phyloP scores from a whole-genome alignment of 768 basidiomycete species.

The Boletus reticulatus region DNA sequence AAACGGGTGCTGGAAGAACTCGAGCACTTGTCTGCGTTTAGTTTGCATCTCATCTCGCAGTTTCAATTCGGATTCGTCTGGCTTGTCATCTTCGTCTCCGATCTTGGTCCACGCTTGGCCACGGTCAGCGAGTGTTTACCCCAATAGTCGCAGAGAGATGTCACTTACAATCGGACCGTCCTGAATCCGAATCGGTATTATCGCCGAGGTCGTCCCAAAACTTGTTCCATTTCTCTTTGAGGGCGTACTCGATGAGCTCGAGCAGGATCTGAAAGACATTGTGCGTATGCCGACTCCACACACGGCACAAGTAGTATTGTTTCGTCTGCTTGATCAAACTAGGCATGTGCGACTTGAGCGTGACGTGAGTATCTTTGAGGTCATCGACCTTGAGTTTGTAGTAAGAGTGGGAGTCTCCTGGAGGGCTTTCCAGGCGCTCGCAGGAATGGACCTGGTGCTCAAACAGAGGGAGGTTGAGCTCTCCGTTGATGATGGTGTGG shows the following conservation, averaged over 20 bases:
- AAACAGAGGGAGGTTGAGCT: constrained; percentile 20
- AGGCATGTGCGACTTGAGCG: neutral
- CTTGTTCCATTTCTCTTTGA: neutral
- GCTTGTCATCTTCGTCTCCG: neutral
- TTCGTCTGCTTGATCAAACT: constrained; percentile 1
- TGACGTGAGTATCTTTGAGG: constrained; percentile 6
- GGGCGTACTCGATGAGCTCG: constrained; percentile 16
- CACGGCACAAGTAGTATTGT: constrained; percentile 21
- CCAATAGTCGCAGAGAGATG: too few relatives aligned
- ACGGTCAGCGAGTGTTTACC: neutral
- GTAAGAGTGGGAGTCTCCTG: neutral
- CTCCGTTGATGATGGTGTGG: constrained; percentile 23
- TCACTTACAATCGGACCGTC: neutral
- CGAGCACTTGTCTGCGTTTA: constrained; percentile 18
- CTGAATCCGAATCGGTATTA: neutral
- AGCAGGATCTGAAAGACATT: constrained; percentile 16
- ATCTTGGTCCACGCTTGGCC: neutral
- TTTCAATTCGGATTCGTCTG: constrained; percentile 1
- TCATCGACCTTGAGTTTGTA: constrained; percentile 15
- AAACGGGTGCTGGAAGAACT: constrained; percentile 15
- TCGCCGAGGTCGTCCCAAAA: neutral
- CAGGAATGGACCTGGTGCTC: constrained; percentile 19
- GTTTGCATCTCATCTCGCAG: constrained; percentile 9
- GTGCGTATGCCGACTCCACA: constrained; percentile 14
- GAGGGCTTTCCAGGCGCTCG: neutral